Base-by-base conservation (phyloP, 2,329 filamentous ascomycete species). In the Phialocephala subalpina region DNA sequence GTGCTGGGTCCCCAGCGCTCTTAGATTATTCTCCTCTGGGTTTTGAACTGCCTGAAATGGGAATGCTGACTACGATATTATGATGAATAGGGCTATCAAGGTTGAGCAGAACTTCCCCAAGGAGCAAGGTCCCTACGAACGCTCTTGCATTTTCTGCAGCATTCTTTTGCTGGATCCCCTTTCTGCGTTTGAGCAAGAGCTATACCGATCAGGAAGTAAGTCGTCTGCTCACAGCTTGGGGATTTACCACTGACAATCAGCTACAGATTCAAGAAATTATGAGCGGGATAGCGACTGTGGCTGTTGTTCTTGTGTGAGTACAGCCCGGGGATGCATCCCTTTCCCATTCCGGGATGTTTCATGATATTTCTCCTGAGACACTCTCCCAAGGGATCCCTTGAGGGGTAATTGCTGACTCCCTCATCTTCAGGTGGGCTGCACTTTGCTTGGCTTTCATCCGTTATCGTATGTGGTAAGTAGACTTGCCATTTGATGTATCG, bases 371-470 rank as follows among this genome's bases (percentile, higher is more conserved):
- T n/a, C n/a, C n/a, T n/a, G n/a, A n/a, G n/a, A n/a, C n/a, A n/a
- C n/a, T n/a, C n/a, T n/a, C n/a, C n/a, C n/a, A n/a, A n/a, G n/a
- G n/a, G n/a, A n/a, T n/a, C n/a, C n/a, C n/a, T n/a, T n/a, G n/a
- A n/a, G n/a, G n/a, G n/a, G n/a, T n/a, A n/a, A n/a, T n/a, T n/a
- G n/a, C n/a, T n/a, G n/a, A n/a, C n/a, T n/a, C n/a, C n/a, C n/a
- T n/a, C n/a, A n/a, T n/a, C n/a, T n/a, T n/a, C n/a, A n/a, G n/a
- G n/a, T n/a, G 65, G 65, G 65, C 42, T 6, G 49, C 58, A 2
- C 62, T 65, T 35, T 67, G 65, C 36, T 20, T 62, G 6, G 65
- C 65, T 12, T 67, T 67, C 38, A 67, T 67, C 5, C 62, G 65
- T 11, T 67, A 67, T 45, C 40, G 55, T 6, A 45, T 18, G 22